These are phyloP conservation scores for Pneumocystis canis DNA, from an alignment of 1,139 yeast species.

Conservation along the genomic window DNA sequence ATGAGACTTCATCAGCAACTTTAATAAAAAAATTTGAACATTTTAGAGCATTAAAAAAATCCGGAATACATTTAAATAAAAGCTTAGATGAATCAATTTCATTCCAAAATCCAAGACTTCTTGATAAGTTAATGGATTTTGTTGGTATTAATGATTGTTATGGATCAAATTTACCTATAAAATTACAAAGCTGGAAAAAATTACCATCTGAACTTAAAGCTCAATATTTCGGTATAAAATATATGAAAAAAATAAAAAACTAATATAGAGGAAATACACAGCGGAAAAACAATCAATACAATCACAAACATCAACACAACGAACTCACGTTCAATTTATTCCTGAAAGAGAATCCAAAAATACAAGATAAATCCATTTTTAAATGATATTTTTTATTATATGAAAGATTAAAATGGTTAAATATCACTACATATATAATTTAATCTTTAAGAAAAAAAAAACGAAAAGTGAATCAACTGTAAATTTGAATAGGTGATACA, in stretches of 20 bases:
- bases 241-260: neutral
- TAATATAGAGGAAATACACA: neutral
- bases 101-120: neutral
- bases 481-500: neutral
- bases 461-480: neutral
- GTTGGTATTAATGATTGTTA: neutral
- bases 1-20: neutral
- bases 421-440: no score
- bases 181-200: neutral
- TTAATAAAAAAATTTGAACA: neutral
- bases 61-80: neutral
- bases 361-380: neutral
- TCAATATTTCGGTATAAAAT: neutral
- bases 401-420: no score
- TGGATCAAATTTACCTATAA: neutral
- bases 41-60: neutral
- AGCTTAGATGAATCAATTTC: neutral
- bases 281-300: neutral
- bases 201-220: neutral
- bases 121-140: neutral
- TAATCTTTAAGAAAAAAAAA: no score
- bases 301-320: neutral
- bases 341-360: neutral
- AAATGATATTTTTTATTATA: no score
- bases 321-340: neutral